These are phyloP conservation scores for Bjerkandera adusta DNA, from an alignment of 1,284 basidiomycete genomes.

Conservation along the genomic window DNA sequence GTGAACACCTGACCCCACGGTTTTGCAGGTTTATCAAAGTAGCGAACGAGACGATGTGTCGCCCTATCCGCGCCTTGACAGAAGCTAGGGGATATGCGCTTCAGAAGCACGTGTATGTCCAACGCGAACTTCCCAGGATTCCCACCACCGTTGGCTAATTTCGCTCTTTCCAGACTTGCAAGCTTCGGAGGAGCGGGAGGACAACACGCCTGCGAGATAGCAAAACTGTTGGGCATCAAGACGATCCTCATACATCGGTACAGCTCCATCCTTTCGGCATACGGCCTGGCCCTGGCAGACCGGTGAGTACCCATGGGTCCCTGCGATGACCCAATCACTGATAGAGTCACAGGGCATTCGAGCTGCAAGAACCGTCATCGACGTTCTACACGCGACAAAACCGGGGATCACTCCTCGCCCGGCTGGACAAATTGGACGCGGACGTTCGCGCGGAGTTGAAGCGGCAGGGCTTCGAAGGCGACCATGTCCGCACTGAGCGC, in stretches of 20 bases:
- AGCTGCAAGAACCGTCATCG: conserved; percentile 86
- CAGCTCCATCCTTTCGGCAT: conserved; percentile 87
- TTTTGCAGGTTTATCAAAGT: conserved; percentile 79
- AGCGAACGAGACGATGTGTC: conserved; percentile 92
- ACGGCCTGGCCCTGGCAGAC: conserved; percentile 87
- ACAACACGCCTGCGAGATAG: conserved; percentile 90
- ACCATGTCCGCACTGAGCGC: conserved; percentile 72
- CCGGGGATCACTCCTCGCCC: conserved; percentile 48
- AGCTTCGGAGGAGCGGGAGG: conserved; percentile 93
- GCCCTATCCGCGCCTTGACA: conserved; percentile 90
- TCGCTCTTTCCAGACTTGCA: conserved; percentile 44
- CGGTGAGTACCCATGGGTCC: conserved; percentile 44
- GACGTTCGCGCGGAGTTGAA: conserved; percentile 67
- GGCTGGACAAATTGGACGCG: conserved; percentile 65
- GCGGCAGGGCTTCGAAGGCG: conserved; percentile 77
- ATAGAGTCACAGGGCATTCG: conserved; percentile 59
- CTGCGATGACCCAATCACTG: not conserved
- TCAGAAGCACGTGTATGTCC: conserved; percentile 71
- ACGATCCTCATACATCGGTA: conserved; percentile 86
- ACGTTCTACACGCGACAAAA: conserved; percentile 65
- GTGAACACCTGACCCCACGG: not conserved
- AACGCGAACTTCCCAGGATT: conserved; percentile 1
- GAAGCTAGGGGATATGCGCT: conserved; percentile 89
- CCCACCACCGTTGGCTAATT: conserved; percentile 2
- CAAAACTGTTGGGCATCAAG: conserved; percentile 75